Conservation (phyloP, 306 rosid genomes). For the Acacia crassicarpa region DNA sequence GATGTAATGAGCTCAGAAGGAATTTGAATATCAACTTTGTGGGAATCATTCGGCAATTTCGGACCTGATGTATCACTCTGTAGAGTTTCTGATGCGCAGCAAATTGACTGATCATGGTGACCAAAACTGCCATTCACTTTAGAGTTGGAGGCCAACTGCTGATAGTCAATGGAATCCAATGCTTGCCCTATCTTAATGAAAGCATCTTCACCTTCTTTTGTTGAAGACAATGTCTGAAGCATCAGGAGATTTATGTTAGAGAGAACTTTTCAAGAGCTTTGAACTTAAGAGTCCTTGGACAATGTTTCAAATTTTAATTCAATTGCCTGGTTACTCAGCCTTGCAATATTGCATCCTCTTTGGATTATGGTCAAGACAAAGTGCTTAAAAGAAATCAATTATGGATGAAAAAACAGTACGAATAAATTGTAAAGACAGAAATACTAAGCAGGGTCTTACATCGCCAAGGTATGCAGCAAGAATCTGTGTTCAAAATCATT, state of each 20-base stretch:
- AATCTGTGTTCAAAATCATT: slow-evolving; percentile 12
- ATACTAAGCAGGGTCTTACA: neutral
- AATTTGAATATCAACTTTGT: slow-evolving; percentile 56
- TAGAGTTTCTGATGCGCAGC: slow-evolving; percentile 42
- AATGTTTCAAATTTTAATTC: slow-evolving; percentile 1
- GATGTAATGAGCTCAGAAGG: slow-evolving; percentile 85
- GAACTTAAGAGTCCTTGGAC: slow-evolving; percentile 17
- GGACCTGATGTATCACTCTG: slow-evolving; percentile 46
- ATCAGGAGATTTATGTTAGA: slow-evolving; percentile 4
- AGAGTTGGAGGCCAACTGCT: slow-evolving; percentile 44
- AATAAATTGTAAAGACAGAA: slow-evolving; percentile 2
- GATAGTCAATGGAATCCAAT: slow-evolving; percentile 65
- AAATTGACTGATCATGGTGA: slow-evolving; percentile 38
- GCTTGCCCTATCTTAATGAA: slow-evolving; percentile 62
- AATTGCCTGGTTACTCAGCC: neutral
- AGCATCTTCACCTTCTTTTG: slow-evolving; percentile 83
- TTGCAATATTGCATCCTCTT: neutral
- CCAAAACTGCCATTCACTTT: slow-evolving; percentile 52
- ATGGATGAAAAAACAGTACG: neutral
- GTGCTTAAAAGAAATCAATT: slow-evolving; percentile 4
- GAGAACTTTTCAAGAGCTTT: neutral
- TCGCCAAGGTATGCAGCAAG: neutral
- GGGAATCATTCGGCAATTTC: slow-evolving; percentile 40
- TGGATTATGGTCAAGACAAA: slow-evolving; percentile 17
- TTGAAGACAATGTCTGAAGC: slow-evolving; percentile 66